Evolutionary conservation across 2,329 filamentous ascomycete genomes (phyloP), one percentile per base, ranked within the genome.

Genomic region (Colletotrichum melonis): DNA sequence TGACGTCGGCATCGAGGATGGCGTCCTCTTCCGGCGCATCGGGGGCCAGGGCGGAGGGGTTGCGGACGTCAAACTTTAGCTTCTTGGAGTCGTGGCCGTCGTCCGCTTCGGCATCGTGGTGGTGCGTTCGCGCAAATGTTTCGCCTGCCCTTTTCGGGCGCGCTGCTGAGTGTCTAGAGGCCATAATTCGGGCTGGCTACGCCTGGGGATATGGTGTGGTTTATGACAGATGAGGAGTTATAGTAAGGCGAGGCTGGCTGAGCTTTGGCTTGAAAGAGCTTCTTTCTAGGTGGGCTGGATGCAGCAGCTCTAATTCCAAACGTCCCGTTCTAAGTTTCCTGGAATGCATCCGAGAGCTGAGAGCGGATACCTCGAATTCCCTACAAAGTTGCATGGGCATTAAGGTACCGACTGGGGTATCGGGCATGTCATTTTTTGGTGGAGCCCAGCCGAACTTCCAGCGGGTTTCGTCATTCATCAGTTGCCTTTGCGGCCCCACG

Each of bases 61-160:
- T 98, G 76, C 97, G 94, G 66, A 97, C 87, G 82, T 99, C 97
- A 83, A 99, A 99, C 79, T 94, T 95, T 72, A 95, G 93, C 80
- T 95, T 95, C 82, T 97, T 97, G 65, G 86, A 81, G 62, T 88
- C 86, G 64, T 81, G 82, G 58, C 84, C 83, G 66, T 81, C 79
- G 67, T 87, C 85, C 1, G 42, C 42, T 62, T 85, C 83, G 60
- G 81, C 78, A 67, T 91, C 88, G 76, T 89, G 86, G 79, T 94
- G 92, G 81, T 96, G 91, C 22, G 91, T 91, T 71, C 94, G 92
- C 57, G 93, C 91, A 80, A 94, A 97, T 78, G 92, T 91, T 84
- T 98, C 95, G 78, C 92, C 94, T 5, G 91, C 93, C 76, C 95
- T 92, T 84, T 96, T 97, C 11, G 94, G 94, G 49, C 94, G 93